Base-by-base conservation (phyloP, 352 stramenopile species). In the Phytophthora fragariaefolia region DNA sequence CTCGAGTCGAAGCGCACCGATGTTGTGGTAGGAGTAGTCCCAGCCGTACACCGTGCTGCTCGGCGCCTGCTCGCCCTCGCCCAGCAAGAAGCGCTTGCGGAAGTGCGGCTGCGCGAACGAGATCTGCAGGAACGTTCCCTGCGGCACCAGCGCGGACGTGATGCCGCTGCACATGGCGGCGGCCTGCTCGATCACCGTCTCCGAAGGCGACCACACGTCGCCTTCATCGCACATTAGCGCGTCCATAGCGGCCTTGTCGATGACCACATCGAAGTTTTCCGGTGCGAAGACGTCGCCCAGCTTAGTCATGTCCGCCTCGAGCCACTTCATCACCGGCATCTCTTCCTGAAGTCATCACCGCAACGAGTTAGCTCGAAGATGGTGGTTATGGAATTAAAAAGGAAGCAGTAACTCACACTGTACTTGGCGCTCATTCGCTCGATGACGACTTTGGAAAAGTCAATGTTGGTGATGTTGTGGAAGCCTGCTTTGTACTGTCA, bases 221-320 rank as follows among this genome's bases (percentile, higher is more conserved):
- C 77, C 83, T 66, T 92, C 84, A 49, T 90, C 82, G 28, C 79
- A 82, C 66, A 95, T 87, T 23, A 95, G 73, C 22, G 87, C 87
- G 60, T 95, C 87, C 87, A 95, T 95, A 13, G 84, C 84, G 22
- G 87, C 87, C 69, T 95, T 95, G 66, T 95, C 87, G 27, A 95
- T 83, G 20, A 95, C 83, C 15, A 93, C 71, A 60, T 95, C 87
- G 52, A 95, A 95, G 18, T 20, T 73, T 9, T 57, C 50, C 15
- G 62, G 36, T 0, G 22, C 27, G 65, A 92, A 94, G 3, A 66
- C 36, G 9, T 82, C 68, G 18, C 36, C 27, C 34, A 88, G 46
- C 49, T 79, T 83, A n/a, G 76, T 83, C 81, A 90, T 90, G 48
- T 90, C 79, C 6, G 72, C 81, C 42, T 78, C 76, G 13, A 79